Percentiles rank a stretch among this genome's conserved stretches.
phyloP scores from a whole-genome alignment of 306 rosid species.

The Sicyos edulis region DNA sequence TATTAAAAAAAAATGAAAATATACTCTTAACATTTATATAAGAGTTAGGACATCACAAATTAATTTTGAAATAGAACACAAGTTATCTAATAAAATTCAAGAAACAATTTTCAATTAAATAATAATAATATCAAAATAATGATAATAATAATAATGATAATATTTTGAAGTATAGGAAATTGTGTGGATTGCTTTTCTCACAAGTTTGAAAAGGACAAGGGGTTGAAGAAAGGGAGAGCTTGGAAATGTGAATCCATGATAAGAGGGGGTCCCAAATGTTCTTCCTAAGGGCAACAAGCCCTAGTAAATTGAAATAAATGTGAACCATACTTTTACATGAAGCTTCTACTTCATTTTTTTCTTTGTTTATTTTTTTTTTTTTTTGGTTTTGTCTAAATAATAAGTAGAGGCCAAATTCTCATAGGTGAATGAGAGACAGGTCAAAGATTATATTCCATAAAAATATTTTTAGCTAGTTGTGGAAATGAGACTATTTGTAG shows the following conservation, averaged over 20 bases:
- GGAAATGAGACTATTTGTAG: neutral
- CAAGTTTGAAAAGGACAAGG: conserved; percentile 1
- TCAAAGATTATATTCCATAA: neutral
- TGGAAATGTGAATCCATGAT: conserved; percentile 10
- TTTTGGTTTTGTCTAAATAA: neutral
- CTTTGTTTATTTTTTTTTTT: neutral
- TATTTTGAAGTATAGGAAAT: too few relatives aligned
- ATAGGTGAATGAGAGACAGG: neutral
- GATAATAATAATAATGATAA: too few relatives aligned
- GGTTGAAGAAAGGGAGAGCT: neutral
- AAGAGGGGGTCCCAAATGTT: neutral
- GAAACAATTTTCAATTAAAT: too few relatives aligned
- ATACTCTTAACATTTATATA: too few relatives aligned
- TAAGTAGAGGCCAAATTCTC: neutral
- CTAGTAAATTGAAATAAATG: neutral
- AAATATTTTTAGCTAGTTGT: neutral
- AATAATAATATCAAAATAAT: too few relatives aligned
- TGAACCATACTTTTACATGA: neutral
- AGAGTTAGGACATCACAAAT: too few relatives aligned
- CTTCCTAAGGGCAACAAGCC: neutral
- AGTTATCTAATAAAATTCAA: too few relatives aligned
- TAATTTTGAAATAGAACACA: too few relatives aligned
- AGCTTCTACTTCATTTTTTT: neutral
- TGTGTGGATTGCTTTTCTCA: neutral
- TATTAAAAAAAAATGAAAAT: too few relatives aligned